These are phyloP conservation scores for Globisporangium spiculum DNA, from an alignment of 352 stramenopile species.

Conservation along the genomic window DNA sequence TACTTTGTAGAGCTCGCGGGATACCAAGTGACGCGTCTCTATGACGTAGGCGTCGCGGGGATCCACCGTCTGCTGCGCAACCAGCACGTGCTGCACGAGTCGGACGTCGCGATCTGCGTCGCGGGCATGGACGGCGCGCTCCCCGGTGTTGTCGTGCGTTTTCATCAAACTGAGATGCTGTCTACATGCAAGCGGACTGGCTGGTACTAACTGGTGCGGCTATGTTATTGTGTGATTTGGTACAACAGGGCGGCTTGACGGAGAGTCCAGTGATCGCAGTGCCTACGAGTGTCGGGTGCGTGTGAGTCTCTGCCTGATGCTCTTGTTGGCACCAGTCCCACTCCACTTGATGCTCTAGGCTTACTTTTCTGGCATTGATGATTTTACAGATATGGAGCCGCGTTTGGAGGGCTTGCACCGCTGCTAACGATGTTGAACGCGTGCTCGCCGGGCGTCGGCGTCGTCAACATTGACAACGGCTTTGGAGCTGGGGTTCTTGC, in stretches of 20 bases:
- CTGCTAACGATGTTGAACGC: conserved; percentile 98
- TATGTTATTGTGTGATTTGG: neutral
- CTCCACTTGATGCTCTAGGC: neutral
- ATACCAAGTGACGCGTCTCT: conserved; percentile 80
- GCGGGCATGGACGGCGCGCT: conserved; percentile 98
- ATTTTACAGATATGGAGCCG: conserved; percentile 59
- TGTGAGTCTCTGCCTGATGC: conserved; percentile 23
- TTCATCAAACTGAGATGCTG: neutral
- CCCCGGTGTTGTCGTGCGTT: conserved; percentile 93
- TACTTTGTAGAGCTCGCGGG: conserved; percentile 77
- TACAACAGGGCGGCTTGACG: conserved; percentile 72
- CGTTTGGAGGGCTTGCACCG: conserved; percentile 90
- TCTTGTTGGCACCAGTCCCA: neutral
- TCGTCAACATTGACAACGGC: conserved; percentile 99
- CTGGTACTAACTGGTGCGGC: neutral
- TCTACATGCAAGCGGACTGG: neutral
- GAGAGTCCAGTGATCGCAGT: conserved; percentile 86
- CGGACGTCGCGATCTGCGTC: conserved; percentile 93
- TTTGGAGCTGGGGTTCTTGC: conserved; percentile 96
- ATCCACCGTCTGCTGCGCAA: conserved; percentile 91
- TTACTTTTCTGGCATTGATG: neutral
- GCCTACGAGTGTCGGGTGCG: conserved; percentile 92
- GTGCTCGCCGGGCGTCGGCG: conserved; percentile 96
- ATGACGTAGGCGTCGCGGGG: conserved; percentile 93
- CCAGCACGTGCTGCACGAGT: conserved; percentile 78